Evolutionary conservation across 257 asterid genomes (phyloP).

Genomic region (Nicotiana otophora): DNA sequence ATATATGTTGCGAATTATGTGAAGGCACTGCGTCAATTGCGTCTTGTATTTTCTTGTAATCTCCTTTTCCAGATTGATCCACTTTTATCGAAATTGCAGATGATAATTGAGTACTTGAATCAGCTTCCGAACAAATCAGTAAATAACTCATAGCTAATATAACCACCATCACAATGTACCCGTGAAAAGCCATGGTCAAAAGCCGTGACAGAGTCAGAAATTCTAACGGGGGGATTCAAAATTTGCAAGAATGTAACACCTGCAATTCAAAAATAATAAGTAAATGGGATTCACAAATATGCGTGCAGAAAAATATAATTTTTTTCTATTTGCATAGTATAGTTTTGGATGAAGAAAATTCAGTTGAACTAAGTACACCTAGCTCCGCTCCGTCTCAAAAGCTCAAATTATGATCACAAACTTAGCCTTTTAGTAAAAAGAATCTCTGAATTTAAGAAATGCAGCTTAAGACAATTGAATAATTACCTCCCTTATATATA

Average conservation of each 20-base stretch:
- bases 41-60: conserved; percentile 29
- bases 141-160: conserved; percentile 1
- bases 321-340: not conserved
- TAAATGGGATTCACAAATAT: too few species aligned
- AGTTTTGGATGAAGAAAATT: not conserved
- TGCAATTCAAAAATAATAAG: not conserved
- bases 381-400: not conserved
- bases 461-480: not conserved
- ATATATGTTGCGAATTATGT: conserved; percentile 19
- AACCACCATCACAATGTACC: not conserved
- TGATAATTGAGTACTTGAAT: not conserved
- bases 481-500: not conserved
- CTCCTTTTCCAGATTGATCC: conserved; percentile 34
- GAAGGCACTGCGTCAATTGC: conserved; percentile 36
- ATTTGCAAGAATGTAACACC: not conserved
- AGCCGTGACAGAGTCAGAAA: fast-evolving
- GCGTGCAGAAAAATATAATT: too few species aligned
- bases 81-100: conserved; percentile 13
- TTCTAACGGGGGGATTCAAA: not conserved
- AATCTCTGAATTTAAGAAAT: not conserved
- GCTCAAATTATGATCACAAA: not conserved
- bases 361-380: not conserved
- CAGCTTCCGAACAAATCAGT: not conserved
- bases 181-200: not conserved
- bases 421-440: not conserved